These are phyloP conservation scores for Calonectria henricotiae DNA, from an alignment of 2,329 filamentous ascomycete genomes.

Conservation along the genomic window DNA sequence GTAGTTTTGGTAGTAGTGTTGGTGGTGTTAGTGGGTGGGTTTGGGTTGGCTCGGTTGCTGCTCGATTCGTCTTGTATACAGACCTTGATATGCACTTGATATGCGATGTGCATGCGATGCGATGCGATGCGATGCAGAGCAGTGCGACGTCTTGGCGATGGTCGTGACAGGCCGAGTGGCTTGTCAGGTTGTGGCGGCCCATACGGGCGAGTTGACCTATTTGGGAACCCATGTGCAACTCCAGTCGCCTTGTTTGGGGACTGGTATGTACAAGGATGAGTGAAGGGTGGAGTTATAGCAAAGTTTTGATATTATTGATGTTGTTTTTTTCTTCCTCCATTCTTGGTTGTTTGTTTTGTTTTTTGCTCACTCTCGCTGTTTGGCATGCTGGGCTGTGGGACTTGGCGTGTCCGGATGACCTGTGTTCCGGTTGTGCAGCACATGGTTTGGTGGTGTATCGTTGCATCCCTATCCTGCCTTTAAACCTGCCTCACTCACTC, in stretches of 20 bases:
- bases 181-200: constrained; percentile 14
- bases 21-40: constrained; percentile 4
- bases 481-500: no score
- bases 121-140: constrained; percentile 30
- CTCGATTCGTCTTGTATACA: constrained; percentile 17
- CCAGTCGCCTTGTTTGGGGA: background rate
- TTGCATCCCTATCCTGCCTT: no score
- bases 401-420: background rate
- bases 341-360: background rate
- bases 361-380: background rate
- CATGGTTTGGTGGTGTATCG: no score
- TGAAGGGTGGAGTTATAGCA: background rate
- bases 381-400: background rate
- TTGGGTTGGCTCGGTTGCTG: constrained; percentile 6
- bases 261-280: background rate
- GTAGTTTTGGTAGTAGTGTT: background rate
- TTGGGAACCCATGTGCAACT: constrained; percentile 21
- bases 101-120: constrained; percentile 31
- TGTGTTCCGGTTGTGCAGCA: background rate
- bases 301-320: background rate
- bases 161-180: constrained; percentile 30
- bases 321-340: background rate
- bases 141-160: constrained; percentile 39
- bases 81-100: constrained; percentile 11
- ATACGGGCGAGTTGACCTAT: constrained; percentile 20